Evolutionary conservation across 2,329 filamentous ascomycete species (phyloP), one percentile per base, ranked within the genome.

Genomic region (Aplosporella prunicola): DNA sequence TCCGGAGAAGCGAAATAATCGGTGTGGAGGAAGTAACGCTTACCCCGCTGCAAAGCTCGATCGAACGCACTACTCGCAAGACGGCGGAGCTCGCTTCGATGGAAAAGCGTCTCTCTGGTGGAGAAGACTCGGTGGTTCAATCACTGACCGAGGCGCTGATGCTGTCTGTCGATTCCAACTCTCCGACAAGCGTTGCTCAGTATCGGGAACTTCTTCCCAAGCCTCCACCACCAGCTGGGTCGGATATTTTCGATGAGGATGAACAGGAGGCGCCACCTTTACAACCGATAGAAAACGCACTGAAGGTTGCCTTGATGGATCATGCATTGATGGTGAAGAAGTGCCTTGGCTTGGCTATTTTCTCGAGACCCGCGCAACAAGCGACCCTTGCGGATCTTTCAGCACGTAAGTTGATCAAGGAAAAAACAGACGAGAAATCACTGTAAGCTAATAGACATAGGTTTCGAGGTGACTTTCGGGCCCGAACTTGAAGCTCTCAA

Each of bases 41-140:
- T 17, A 74, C 73, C 20, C 78, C 88, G 5, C 68, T 91, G 41
- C 82, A 95, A 59, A 88, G 86, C n/a, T 89, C 82, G 0, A 69
- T 96, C 43, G 89, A 96, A 57, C 79, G 89, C 11, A 89, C 91
- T 20, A 80, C 85, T 49, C 78, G 88, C 42, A 95, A 95, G 66
- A 93, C 89, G 1, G 76, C 84, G 41, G 89, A 96, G 60, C 75
- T 96, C 64, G 68, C 76, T 2, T 62, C 72, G 1, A 66, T 94
- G 1, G 86, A 93, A 56, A 84, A 80, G 56, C 78, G 78, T 33
- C 69, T 89, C 7, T 63, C 69, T 1, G 78, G 84, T 15, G 82
- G 81, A 5, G 83, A 89, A 40, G 77, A 85, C 23, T 74, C 79
- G 7, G 74, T 76, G 28, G 72, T 80, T 11, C 72, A 76, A 27